Evolutionary conservation across 768 basidiomycete genomes (phyloP).

Genomic region (Sistotremastrum niveocremeum): DNA sequence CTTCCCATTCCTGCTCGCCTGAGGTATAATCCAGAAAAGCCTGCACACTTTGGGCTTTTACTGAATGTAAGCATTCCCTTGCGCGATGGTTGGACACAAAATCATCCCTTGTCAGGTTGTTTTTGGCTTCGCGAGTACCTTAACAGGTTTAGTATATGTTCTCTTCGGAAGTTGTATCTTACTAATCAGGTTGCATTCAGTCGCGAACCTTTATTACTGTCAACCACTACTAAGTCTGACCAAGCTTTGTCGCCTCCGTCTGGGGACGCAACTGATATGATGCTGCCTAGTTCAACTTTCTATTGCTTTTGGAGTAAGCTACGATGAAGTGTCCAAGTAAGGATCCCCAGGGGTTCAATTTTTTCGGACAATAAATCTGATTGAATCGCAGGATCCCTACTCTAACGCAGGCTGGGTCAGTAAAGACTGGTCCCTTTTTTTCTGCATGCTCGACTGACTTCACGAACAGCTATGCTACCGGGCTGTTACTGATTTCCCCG

Average conservation of each 20-base stretch:
- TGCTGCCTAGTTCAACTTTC: slow-evolving; percentile 9
- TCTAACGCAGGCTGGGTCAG: slow-evolving; percentile 53
- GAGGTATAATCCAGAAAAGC: slow-evolving; percentile 35
- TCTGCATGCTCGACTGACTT: background rate
- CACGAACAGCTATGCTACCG: slow-evolving; percentile 46
- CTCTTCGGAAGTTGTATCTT: slow-evolving; percentile 5
- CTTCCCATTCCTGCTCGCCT: slow-evolving; percentile 47
- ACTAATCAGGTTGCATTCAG: slow-evolving; percentile 9
- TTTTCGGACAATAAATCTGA: slow-evolving; percentile 14
- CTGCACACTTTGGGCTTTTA: slow-evolving; percentile 37
- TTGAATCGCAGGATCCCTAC: slow-evolving; percentile 40
- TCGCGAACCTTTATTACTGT: slow-evolving; percentile 73
- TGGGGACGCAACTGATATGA: slow-evolving; percentile 20
- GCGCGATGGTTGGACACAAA: no score
- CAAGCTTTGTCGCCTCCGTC: background rate
- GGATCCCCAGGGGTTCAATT: slow-evolving; percentile 12
- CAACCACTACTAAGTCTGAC: slow-evolving; percentile 57
- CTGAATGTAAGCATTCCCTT: slow-evolving; percentile 25
- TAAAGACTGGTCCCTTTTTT: slow-evolving; percentile 10
- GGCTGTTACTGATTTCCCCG: slow-evolving; percentile 64
- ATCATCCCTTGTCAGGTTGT: slow-evolving; percentile 5
- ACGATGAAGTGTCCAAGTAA: slow-evolving; percentile 7
- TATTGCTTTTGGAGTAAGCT: slow-evolving; percentile 9
- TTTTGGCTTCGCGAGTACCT: slow-evolving; percentile 54
- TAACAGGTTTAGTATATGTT: slow-evolving; percentile 23